Base-by-base conservation (phyloP, 225 moss, liverwort and hornwort species). In the Lunularia cruciata region DNA sequence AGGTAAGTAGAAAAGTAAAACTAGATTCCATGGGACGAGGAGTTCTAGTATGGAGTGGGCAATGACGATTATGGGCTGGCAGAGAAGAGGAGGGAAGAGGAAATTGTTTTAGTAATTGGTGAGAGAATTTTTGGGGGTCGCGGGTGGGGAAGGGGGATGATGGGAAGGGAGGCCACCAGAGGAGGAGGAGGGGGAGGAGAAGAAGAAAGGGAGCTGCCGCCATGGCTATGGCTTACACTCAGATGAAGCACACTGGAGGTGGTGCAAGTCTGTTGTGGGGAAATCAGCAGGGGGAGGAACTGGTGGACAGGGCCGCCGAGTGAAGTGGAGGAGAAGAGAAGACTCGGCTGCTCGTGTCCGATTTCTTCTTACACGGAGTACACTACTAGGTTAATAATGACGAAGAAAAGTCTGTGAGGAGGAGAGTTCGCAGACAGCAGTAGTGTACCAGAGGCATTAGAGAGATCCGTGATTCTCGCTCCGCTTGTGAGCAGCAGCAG, bases 171-270 rank as follows among this genome's bases (percentile, higher is more conserved):
- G 15, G 18, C 47, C 19, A 48, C 10, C 11, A 25, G 52, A 54
- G 27, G 54, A 12, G 26, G 34, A 20, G 27, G 35, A 35, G 35
- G 36, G 19, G 8, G 35, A 10, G 8, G 59, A 32, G 15, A n/a
- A 25, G 60, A 23, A 28, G 35, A 19, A 32, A 33, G 34, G 35
- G 19, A 39, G 39, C 0, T 4, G 3, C 26, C 45, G 66, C 66
- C 66, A 51, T 66, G 67, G 67, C 67, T 35, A 67, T 67, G 67
- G 67, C 67, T 49, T 36, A 14, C 34, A 65, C 30, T 26, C 64
- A 18, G 28, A 47, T 30, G 45, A 28, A 16, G 45, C 18, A 6
- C 16, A 18, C 43, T 32, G 58, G 11, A 1, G 34, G 34, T 39
- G 62, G 18, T 4, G n/a, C 39, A 35, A 12, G 19, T 31, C 37